Base-by-base conservation (phyloP, 2,329 filamentous ascomycete genomes). In the Talaromyces sp. region DNA sequence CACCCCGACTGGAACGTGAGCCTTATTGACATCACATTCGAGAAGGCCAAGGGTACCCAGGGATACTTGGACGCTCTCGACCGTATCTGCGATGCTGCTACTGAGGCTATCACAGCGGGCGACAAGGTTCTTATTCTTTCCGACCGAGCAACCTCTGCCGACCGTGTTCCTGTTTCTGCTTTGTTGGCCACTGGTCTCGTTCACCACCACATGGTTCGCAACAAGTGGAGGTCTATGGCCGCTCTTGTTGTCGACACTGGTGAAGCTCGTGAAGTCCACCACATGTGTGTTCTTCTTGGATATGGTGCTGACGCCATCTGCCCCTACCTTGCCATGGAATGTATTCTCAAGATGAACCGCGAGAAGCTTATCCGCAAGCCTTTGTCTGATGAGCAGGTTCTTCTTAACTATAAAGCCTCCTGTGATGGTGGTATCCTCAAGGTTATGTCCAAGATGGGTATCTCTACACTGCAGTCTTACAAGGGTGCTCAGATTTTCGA, bases 371-470 rank as follows among this genome's bases (percentile, higher is more conserved):
- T 97, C 78, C 90, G 93, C 78, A 97, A 96, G 85, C 90, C 95
- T 78, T 82, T 97, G 50, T 86, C 85, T 22, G 87, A 95, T 65
- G 89, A 96, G 67, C 85, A 89, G 72, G 87, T 97, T 64, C 93
- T 97, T 70, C 88, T 90, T 72, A 98, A 98, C 82, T 98, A 97
- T 85, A 96, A 96, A 82, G 91, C 96, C 78, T 97, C 94, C 68
- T 94, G 91, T 72, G 93, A 97, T 71, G 94, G 94, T 74, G 94
- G 94, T 82, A 97, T 98, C 69, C 84, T 98, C 69, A 98, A 98
- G 81, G 94, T 98, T 77, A 98, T 98, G 94, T 95, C 90, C 78
- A 98, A 98, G 84, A 98, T 98, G 94, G 94, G 94, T 82, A 98
- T 98, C 69, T 97, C 94, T 7, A 98, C 94, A 37, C 84, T 98